Conservation (phyloP, 257 asterid genomes). For the Petrea volubilis region DNA sequence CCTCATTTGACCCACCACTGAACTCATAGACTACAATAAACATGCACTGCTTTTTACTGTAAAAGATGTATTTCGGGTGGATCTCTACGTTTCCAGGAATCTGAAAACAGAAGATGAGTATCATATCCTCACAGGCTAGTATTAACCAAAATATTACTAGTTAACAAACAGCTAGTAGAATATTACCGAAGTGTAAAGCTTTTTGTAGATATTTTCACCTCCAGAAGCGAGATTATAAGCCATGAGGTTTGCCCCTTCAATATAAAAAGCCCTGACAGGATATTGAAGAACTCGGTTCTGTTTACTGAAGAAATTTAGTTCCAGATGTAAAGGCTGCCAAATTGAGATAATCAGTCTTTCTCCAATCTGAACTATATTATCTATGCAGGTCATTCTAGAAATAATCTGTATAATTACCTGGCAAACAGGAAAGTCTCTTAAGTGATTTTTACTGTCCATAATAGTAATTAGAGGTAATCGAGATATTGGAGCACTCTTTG, state of each 20-base stretch:
- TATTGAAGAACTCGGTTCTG: conserved; percentile 90
- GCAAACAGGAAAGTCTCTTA: conserved; percentile 84
- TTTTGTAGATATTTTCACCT: conserved; percentile 81
- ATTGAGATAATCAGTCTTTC: conserved; percentile 31
- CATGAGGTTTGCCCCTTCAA: conserved; percentile 91
- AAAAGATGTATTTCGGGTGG: conserved; percentile 65
- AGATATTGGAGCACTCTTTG: conserved; percentile 95
- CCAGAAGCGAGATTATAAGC: conserved; percentile 95
- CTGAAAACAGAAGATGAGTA: conserved; percentile 47
- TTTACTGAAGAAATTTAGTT: conserved; percentile 88
- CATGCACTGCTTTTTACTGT: conserved; percentile 87
- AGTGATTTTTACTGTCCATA: conserved; percentile 67
- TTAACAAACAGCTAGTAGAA: conserved; percentile 14
- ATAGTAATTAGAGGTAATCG: conserved; percentile 87
- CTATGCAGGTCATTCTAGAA: conserved; percentile 6
- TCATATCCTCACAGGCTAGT: conserved; percentile 26
- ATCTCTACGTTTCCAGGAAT: conserved; percentile 89
- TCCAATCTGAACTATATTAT: conserved; percentile 19
- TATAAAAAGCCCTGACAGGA: conserved; percentile 93
- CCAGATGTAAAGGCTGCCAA: conserved; percentile 94
- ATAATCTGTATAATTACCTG: conserved; percentile 54
- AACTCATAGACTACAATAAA: conserved; percentile 85
- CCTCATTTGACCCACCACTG: conserved; percentile 74
- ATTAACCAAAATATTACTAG: conserved; percentile 17
- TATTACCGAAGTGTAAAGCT: conserved; percentile 84